Base-by-base conservation (phyloP, 2,329 filamentous ascomycete genomes). In the Colletotrichum melonis region DNA sequence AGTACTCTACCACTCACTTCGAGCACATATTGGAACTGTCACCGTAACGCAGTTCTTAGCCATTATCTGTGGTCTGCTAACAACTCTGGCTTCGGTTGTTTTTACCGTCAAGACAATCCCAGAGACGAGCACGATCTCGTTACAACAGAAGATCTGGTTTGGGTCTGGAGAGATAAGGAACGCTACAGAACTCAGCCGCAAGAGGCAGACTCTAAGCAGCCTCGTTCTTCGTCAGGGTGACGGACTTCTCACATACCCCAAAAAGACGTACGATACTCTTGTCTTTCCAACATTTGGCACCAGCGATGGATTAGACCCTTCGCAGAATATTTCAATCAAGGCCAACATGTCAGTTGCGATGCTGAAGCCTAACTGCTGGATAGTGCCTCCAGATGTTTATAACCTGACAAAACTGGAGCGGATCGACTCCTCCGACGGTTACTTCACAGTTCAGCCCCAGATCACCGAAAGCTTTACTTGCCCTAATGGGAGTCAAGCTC, bases 71-170 rank as follows among this genome's bases (percentile, higher is more conserved):
- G 63, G 46, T 12, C n/a, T 72, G 7, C 9, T 63, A 4, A 49
- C 69, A 3, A 67, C 63, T 11, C 30, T 32, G 30, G 3, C 35
- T 2, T 62, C 69, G 24, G 26, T 72, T 2, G 14, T 67, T 2
- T 72, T 72, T 12, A 60, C 55, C 6, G 22, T 68, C 2, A 46
- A 62, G n/a, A 49, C 64, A 3, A 14, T 72, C 6, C 46, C 52
- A 7, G 26, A 26, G 5, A 14, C 32, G 4, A 58, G 24, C 56
- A 5, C 26, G 11, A 12, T 63, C 26, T 56, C 14, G 35, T n/a
- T 72, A 26, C 32, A 35, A 12, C 69, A 63, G 24, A 28, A 28
- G 5, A 67, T 28, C 42, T 63, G 59, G 59, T 63, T 63, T 24
- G 59, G 38, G 30, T 30, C 28, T 30, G 28, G 28, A 9, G 28